Evolutionary conservation across 176 grass and related monocot genomes (phyloP), one percentile per base, ranked within the genome.

Genomic region (Lolium perenne): DNA sequence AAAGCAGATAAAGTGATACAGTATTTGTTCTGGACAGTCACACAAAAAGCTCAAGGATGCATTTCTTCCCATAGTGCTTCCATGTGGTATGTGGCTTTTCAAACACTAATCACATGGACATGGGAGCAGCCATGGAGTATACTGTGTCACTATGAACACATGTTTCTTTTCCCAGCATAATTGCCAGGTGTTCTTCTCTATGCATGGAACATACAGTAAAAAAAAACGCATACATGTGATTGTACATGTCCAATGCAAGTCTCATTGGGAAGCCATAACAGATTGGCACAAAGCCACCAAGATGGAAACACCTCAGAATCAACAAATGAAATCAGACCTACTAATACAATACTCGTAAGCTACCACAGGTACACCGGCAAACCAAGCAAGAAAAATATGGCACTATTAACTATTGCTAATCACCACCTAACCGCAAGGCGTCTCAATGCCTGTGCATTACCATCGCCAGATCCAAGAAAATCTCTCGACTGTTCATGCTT

Each of bases 291-390:
- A 80, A 77, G 71, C 76, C 73, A 59, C 62, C n/a, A 69, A 57
- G 41, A 50, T 0, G 0, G 46, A 69, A 87, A 8, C 15, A 76
- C 53, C 70, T 70, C 45, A 81, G 0, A 91, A 78, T 81, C 32
- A 91, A 91, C 82, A 56, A 91, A 91, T 88, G 86, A 4, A 85
- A 85, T 78, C 9, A 71, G 82, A 23, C 70, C 77, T 91, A 81
- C 43, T 58, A 81, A 81, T 81, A 85, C 82, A 82, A 56, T 77
- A 91, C 61, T 47, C 22, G 3, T 85, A 85, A 35, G 82, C 76
- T 77, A 77, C 58, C 69, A 71, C 58, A 70, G n/a, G 51, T 67
- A 85, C 45, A 81, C 53, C 61, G 55, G 54, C 82, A 91, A 76
- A 85, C 77, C 53, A 76, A 10, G 62, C 51, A 62, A 40, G 61